phyloP scores from a whole-genome alignment of 306 rosid genomes.

The Ormosia emarginata region DNA sequence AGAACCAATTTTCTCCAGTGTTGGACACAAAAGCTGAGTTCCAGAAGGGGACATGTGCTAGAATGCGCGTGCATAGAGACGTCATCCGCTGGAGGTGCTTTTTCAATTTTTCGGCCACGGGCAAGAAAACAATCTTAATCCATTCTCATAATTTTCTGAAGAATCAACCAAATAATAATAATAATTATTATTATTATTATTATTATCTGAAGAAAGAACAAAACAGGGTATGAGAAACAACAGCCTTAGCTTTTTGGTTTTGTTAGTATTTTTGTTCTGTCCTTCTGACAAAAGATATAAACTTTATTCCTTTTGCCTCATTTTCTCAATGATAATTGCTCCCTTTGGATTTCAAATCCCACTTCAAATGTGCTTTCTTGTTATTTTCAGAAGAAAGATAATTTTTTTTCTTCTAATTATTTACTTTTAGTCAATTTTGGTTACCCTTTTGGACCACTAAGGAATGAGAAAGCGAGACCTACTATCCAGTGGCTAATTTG shows the following conservation, averaged over 20 bases:
- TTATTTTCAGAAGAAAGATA: neutral
- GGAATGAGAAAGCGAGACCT: slow-evolving; percentile 22
- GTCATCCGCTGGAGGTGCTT: slow-evolving; percentile 46
- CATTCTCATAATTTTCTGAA: slow-evolving; percentile 30
- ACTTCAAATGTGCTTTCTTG: slow-evolving; percentile 25
- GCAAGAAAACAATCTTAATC: slow-evolving; percentile 14
- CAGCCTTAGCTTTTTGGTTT: slow-evolving; percentile 34
- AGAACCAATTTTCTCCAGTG: slow-evolving; percentile 20
- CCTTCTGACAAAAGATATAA: slow-evolving; percentile 45
- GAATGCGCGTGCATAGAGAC: slow-evolving; percentile 75
- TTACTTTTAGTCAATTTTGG: slow-evolving; percentile 23
- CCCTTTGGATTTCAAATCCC: slow-evolving; percentile 37
- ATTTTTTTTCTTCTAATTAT: neutral
- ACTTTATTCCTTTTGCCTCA: slow-evolving; percentile 78
- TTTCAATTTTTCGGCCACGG: slow-evolving; percentile 9
- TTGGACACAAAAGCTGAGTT: slow-evolving; percentile 59
- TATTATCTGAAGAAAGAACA: slow-evolving; percentile 26
- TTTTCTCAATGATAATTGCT: slow-evolving; percentile 39
- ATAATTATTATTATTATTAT: too few species aligned
- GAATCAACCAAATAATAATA: too few species aligned
- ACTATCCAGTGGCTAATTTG: slow-evolving; percentile 6
- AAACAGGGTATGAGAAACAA: slow-evolving; percentile 1
- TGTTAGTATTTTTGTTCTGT: slow-evolving; percentile 36
- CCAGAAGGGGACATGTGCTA: slow-evolving; percentile 56
- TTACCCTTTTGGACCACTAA: slow-evolving; percentile 35